Percentiles rank a stretch among this genome's conserved stretches.
Conservation (phyloP, 2,329 filamentous ascomycete species). For the Fusarium sp. region DNA sequence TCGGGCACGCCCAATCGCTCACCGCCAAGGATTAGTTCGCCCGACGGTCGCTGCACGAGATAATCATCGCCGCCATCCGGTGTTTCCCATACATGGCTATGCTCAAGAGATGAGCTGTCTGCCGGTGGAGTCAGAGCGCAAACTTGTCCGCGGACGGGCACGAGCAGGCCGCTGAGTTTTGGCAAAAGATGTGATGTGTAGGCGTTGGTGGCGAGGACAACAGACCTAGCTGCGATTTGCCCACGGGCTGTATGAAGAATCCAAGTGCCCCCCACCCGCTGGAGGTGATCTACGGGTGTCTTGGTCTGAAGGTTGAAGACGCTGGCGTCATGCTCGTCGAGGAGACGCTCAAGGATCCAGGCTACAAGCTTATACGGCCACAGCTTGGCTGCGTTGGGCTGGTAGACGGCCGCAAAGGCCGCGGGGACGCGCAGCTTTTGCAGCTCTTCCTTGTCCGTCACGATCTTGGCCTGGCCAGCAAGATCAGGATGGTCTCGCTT, state of each 20-base stretch:
- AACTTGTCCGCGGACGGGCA: constrained; percentile 84
- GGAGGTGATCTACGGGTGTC: constrained; percentile 73
- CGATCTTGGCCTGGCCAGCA: constrained; percentile 62
- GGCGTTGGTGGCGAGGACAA: constrained; percentile 87
- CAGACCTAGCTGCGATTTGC: constrained; percentile 71
- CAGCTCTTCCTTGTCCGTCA: constrained; percentile 59
- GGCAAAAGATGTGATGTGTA: constrained; percentile 86
- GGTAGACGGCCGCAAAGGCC: constrained; percentile 76
- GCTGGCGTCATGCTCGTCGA: constrained; percentile 55
- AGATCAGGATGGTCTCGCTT: constrained; percentile 70
- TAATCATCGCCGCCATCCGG: constrained; percentile 75
- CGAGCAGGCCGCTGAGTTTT: constrained; percentile 77
- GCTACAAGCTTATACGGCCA: constrained; percentile 91
- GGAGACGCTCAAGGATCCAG: constrained; percentile 76
- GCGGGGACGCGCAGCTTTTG: constrained; percentile 68
- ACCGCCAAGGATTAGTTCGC: constrained; percentile 79
- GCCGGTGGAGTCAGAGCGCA: constrained; percentile 74
- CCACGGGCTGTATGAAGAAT: constrained; percentile 79
- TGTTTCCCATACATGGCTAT: constrained; percentile 76
- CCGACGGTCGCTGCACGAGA: constrained; percentile 77
- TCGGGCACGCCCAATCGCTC: constrained; percentile 71
- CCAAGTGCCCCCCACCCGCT: constrained; percentile 64
- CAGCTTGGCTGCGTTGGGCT: constrained; percentile 75
- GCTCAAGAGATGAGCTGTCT: constrained; percentile 58
- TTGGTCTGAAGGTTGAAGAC: constrained; percentile 82